A percentile compares a stretch with the other conserved stretches of the same genome.
These are phyloP conservation scores for Gaeumannomyces tritici DNA, from an alignment of 2,329 filamentous ascomycete species.

Conservation along the genomic window DNA sequence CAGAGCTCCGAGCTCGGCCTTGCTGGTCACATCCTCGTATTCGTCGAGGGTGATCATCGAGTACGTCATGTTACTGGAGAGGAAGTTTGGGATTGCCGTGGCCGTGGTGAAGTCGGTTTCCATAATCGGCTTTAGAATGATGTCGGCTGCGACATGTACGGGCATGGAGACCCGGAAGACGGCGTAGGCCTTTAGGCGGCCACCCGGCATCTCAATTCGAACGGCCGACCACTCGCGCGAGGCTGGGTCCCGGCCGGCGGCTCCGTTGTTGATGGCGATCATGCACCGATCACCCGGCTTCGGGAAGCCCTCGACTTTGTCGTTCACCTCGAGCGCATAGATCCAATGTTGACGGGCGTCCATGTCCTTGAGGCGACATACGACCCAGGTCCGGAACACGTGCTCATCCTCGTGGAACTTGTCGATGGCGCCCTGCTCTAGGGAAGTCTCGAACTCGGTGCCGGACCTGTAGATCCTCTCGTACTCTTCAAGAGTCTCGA, in stretches of 20 bases:
- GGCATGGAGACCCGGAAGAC: slow-evolving; percentile 7
- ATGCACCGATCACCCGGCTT: slow-evolving; percentile 6
- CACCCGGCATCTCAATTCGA: neutral
- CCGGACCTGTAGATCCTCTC: slow-evolving; percentile 7
- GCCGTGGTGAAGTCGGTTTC: neutral
- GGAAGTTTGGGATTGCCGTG: neutral
- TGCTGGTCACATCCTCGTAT: slow-evolving; percentile 9
- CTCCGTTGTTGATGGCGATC: neutral
- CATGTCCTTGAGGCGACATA: slow-evolving; percentile 2
- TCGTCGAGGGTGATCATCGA: slow-evolving; percentile 8
- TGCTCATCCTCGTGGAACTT: slow-evolving; percentile 23
- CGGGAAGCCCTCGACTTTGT: slow-evolving; percentile 5
- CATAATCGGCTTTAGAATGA: neutral
- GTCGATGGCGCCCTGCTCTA: slow-evolving; percentile 16
- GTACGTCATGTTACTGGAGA: neutral
- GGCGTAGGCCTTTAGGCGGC: slow-evolving; percentile 1
- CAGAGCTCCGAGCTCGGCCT: slow-evolving; percentile 10
- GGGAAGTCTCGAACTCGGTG: slow-evolving; percentile 8
- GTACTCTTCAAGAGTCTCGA: slow-evolving; percentile 9
- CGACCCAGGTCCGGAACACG: slow-evolving; percentile 9
- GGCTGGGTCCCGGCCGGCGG: neutral
- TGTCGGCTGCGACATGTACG: neutral
- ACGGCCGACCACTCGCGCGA: neutral
- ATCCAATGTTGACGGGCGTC: slow-evolving; percentile 9
- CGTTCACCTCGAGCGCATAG: slow-evolving; percentile 7